A percentile compares a stretch with the other conserved stretches of the same genome.
These are phyloP conservation scores for Cutaneotrichosporon sp. DNA, from an alignment of 1,284 basidiomycete genomes.

Conservation along the genomic window DNA sequence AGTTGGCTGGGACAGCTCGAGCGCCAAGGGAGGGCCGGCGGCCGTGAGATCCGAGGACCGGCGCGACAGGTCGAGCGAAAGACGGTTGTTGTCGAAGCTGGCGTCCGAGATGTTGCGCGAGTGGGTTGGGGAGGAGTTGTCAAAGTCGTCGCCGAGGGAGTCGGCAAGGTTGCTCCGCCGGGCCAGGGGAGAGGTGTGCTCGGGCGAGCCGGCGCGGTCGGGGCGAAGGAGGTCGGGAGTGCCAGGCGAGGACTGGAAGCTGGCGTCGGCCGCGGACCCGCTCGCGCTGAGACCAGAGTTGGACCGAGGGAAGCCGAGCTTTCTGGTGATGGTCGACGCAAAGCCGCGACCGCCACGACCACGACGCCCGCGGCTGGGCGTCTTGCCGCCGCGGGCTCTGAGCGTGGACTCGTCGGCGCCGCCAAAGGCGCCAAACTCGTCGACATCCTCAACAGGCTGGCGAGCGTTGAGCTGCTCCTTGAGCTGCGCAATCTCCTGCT, in stretches of 20 bases:
- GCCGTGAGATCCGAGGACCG: conserved; percentile 3
- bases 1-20: conserved; percentile 34
- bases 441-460: conserved; percentile 22
- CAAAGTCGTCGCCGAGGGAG: conserved; percentile 28
- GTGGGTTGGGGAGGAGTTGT: conserved; percentile 7
- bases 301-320: conserved; percentile 43
- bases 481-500: conserved; percentile 45
- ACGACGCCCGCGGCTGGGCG: conserved; percentile 43
- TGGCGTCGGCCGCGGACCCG: conserved; percentile 32
- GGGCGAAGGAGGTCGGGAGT: conserved; percentile 47
- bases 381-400: conserved; percentile 30
- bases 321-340: conserved; percentile 39
- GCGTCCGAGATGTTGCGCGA: conserved; percentile 10
- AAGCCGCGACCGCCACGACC: conserved; percentile 39
- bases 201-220: conserved; percentile 23
- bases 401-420: conserved; percentile 15
- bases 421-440: conserved; percentile 38
- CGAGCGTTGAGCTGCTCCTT: conserved; percentile 27
- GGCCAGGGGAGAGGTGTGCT: conserved; percentile 20
- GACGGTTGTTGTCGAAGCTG: conserved; percentile 2
- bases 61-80: conserved; percentile 13
- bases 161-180: conserved; percentile 14
- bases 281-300: conserved; percentile 29
- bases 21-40: conserved; percentile 36
- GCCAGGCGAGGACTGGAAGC: conserved; percentile 47